Conservation (phyloP, 768 basidiomycete genomes). For the Xerocomus brunneocitrinus region DNA sequence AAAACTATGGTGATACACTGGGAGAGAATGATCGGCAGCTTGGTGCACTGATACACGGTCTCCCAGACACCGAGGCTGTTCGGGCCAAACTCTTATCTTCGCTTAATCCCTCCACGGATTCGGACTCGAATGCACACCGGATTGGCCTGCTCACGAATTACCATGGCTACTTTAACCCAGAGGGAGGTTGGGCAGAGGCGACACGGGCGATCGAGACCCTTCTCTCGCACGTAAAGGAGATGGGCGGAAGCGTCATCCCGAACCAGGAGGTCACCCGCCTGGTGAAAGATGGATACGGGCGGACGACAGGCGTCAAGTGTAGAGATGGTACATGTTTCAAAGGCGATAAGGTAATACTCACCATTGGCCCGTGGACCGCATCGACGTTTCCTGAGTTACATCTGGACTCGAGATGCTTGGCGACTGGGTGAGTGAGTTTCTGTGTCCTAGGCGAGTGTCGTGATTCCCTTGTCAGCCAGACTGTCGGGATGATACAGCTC, state of each 20-base stretch:
- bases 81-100: constrained; percentile 16
- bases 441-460: not conserved
- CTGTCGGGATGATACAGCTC: constrained; percentile 74
- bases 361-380: constrained; percentile 84
- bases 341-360: constrained; percentile 63
- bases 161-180: constrained; percentile 65
- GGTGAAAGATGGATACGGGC: constrained; percentile 33
- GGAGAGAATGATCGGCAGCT: constrained; percentile 59
- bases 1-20: constrained; percentile 47
- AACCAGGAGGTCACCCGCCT: constrained; percentile 57
- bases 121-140: not conserved
- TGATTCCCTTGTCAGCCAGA: constrained; percentile 52
- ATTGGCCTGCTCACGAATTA: constrained; percentile 19
- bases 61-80: constrained; percentile 14
- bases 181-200: constrained; percentile 85
- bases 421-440: constrained; percentile 63
- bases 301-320: constrained; percentile 58
- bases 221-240: constrained; percentile 48
- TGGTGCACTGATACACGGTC: constrained; percentile 45
- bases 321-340: constrained; percentile 49
- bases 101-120: not conserved
- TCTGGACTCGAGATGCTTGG: constrained; percentile 50
- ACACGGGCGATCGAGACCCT: constrained; percentile 56
- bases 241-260: constrained; percentile 56
- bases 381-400: constrained; percentile 62